Evolutionary conservation across 2,329 filamentous ascomycete species (phyloP), one percentile per base, ranked within the genome.

Genomic region (Colletotrichum zoysiae): DNA sequence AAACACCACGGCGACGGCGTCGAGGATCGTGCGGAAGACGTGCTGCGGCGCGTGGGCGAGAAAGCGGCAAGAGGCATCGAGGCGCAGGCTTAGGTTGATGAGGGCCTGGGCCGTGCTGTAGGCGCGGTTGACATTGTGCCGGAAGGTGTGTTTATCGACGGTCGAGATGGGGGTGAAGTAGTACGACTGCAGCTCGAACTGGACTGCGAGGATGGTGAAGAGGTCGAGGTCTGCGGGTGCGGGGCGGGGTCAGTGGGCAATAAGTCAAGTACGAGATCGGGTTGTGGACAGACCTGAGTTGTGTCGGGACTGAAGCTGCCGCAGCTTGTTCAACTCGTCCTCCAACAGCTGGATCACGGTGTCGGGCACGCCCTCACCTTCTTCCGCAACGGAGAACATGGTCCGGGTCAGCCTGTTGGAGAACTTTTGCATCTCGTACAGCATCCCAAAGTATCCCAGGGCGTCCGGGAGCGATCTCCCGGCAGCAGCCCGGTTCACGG

Each of bases 111-210:
- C 81, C 2, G 87, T 88, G 71, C 80, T 83, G 77, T 85, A 87
- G 30, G 83, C 79, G 30, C 85, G 84, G 51, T 86, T 76, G 33
- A 85, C 78, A 75, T 86, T 84, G 60, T 84, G 79, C 70, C 82
- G 83, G 67, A 86, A 80, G 16, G 78, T 79, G 51, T 81, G 82
- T 1, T 77, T 77, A 73, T 77, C 81, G 71, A 79, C 79, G 23
- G 80, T 81, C 2, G 83, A 80, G 0, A 82, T 80, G 3, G 84
- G 84, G 73, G 84, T 81, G 74, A 88, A 85, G 79, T 88, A 88
- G 77, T 85, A 88, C 1, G 81, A 78, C 73, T 89, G 86, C 11
- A 89, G 82, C 67, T 89, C 86, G n/a, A 88, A 81, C 30, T 85
- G 82, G 1, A 86, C 84, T 0, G 86, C 81, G 4, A 88, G 77